Evolutionary conservation across 805 yeast species (phyloP).

Genomic region (Ascoidea asiatica): DNA sequence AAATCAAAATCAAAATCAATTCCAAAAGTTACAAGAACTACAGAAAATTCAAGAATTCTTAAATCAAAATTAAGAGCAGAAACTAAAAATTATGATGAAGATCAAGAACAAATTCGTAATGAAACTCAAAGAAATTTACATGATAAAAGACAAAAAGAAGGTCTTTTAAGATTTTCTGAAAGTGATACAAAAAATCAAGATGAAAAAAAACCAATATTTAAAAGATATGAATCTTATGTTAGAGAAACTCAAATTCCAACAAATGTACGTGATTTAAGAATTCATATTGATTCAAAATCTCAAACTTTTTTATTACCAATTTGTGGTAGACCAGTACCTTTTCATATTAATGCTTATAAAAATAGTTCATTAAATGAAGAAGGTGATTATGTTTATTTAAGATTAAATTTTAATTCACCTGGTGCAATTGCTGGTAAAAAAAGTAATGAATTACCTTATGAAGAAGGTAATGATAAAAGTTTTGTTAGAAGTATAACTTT

Average conservation of each 20-base stretch:
- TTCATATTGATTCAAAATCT: conserved; percentile 76
- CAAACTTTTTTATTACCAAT: conserved; percentile 88
- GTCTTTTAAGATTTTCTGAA: conserved; percentile 67
- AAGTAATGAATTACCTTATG: conserved; percentile 72
- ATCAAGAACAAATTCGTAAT: conserved; percentile 64
- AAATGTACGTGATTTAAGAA: conserved; percentile 67
- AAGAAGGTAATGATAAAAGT: conserved; percentile 73
- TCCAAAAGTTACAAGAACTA: conserved; percentile 4
- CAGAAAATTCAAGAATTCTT: conserved; percentile 44
- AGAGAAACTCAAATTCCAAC: conserved; percentile 87
- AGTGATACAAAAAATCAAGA: conserved; percentile 56
- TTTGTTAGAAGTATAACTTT: conserved; percentile 79
- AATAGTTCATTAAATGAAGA: conserved; percentile 93
- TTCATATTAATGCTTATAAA: conserved; percentile 87
- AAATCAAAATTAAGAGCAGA: conserved; percentile 74
- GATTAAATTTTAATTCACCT: conserved; percentile 88
- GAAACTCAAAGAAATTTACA: conserved; percentile 76
- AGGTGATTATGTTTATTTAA: conserved; percentile 83
- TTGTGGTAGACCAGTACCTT: conserved; percentile 94
- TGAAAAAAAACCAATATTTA: conserved; percentile 54
- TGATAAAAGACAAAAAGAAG: conserved; percentile 76
- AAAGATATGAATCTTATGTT: conserved; percentile 86
- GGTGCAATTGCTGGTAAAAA: conserved; percentile 63
- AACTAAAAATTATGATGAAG: conserved; percentile 60
- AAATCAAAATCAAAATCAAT: not conserved